These are phyloP conservation scores for Cercospora beticola DNA, from an alignment of 2,329 filamentous ascomycete species.

Conservation along the genomic window DNA sequence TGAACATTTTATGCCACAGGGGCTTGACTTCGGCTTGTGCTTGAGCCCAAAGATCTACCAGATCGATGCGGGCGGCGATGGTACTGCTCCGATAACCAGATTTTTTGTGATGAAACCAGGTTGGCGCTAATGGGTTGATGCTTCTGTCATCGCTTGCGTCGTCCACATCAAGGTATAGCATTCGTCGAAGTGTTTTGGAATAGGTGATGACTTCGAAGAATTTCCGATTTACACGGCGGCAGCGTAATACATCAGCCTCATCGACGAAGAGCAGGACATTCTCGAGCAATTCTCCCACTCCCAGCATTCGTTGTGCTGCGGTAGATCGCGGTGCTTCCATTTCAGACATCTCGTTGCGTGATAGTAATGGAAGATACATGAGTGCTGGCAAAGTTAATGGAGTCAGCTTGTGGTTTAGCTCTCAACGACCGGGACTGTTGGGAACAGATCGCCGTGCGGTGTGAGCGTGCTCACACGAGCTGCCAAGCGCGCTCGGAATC, in stretches of 20 bases:
- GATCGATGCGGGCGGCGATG: constrained; percentile 24
- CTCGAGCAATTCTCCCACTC: constrained; percentile 26
- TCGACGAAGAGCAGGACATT: constrained; percentile 18
- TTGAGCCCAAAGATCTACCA: constrained; percentile 22
- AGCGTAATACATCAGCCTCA: constrained; percentile 20
- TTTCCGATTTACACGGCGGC: constrained; percentile 21
- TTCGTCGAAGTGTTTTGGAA: constrained; percentile 19
- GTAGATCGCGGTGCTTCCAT: constrained; percentile 2
- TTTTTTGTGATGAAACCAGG: constrained; percentile 20
- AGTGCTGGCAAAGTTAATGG: neutral
- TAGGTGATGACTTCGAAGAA: constrained; percentile 20
- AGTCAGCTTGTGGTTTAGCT: neutral
- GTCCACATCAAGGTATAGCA: constrained; percentile 23
- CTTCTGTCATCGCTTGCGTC: constrained; percentile 6
- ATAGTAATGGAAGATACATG: constrained; percentile 9
- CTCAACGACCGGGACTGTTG: neutral
- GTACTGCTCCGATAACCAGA: constrained; percentile 25
- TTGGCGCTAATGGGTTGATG: constrained; percentile 23
- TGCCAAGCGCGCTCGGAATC: constrained; percentile 1
- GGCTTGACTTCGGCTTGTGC: constrained; percentile 16
- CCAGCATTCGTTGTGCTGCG: constrained; percentile 24
- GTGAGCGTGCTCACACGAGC: neutral
- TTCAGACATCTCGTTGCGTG: neutral
- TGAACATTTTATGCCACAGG: constrained; percentile 23
- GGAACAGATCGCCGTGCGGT: constrained; percentile 1